Evolutionary conservation across 2,329 filamentous ascomycete species (phyloP).

Genomic region (Leptographium lundbergii): DNA sequence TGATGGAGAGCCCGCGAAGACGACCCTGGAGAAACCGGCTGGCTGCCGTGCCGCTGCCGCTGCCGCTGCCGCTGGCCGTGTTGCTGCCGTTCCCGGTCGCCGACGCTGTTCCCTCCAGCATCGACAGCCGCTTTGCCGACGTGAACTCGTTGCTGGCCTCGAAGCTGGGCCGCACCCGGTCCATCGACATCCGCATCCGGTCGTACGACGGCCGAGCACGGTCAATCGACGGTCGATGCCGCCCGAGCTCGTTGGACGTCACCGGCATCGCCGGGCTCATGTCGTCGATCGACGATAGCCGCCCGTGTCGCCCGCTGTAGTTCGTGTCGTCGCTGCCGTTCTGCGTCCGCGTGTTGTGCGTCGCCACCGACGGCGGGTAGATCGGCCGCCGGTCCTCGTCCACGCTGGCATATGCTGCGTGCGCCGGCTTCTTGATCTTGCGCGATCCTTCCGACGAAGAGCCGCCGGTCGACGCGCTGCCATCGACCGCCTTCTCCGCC

Average conservation of each 20-base stretch:
- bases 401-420: constrained; percentile 47
- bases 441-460: constrained; percentile 43
- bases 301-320: constrained; percentile 29
- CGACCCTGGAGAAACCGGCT: constrained; percentile 13
- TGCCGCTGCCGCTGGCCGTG: not conserved
- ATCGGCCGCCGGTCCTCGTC: constrained; percentile 87
- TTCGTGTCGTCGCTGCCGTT: constrained; percentile 92
- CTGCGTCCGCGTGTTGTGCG: constrained; percentile 70
- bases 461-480: constrained; percentile 5
- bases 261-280: constrained; percentile 49
- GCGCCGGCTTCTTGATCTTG: constrained; percentile 36
- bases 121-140: constrained; percentile 69
- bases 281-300: constrained; percentile 32
- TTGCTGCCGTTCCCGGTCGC: not conserved
- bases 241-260: constrained; percentile 9
- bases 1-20: constrained; percentile 17
- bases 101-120: constrained; percentile 65
- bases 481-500: constrained; percentile 33
- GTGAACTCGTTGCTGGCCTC: constrained; percentile 87
- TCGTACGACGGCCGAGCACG: constrained; percentile 76
- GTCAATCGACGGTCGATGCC: constrained; percentile 37
- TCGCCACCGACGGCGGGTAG: constrained; percentile 82
- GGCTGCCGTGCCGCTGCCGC: constrained; percentile 1
- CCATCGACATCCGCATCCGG: constrained; percentile 74
- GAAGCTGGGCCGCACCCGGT: constrained; percentile 70